A percentile compares a stretch with the other conserved stretches of the same genome.
These are phyloP conservation scores for Podaxis carcinomalis DNA, from an alignment of 768 basidiomycete genomes.

Conservation along the genomic window DNA sequence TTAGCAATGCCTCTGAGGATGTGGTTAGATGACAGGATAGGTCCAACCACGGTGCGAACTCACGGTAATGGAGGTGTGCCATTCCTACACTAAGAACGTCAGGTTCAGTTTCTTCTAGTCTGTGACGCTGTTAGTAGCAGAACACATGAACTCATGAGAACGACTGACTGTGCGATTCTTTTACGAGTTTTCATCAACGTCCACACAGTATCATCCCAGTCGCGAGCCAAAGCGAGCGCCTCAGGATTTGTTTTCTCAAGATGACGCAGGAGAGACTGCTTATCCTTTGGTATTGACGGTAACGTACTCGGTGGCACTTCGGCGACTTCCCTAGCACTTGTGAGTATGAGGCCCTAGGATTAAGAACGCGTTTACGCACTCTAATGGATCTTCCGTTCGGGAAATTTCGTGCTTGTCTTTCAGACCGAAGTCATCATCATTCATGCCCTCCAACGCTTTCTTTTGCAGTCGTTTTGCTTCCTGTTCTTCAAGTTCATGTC, in stretches of 20 bases:
- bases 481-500: constrained; percentile 81
- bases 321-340: constrained; percentile 26
- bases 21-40: neutral
- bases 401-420: constrained; percentile 49
- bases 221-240: constrained; percentile 73
- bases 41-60: constrained; percentile 25
- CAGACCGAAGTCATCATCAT: constrained; percentile 82
- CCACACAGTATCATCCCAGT: constrained; percentile 72
- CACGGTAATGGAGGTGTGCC: constrained; percentile 86
- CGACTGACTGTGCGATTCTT: constrained; percentile 51
- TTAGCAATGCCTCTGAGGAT: constrained; percentile 76
- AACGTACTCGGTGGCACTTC: constrained; percentile 33
- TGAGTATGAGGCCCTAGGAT: neutral
- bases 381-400: constrained; percentile 18
- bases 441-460: constrained; percentile 67
- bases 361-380: constrained; percentile 24
- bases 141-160: neutral
- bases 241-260: constrained; percentile 77
- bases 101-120: constrained; percentile 42
- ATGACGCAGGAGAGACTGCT: constrained; percentile 54
- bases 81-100: constrained; percentile 64
- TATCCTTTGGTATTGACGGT: constrained; percentile 48
- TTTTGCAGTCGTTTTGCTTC: constrained; percentile 78
- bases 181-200: constrained; percentile 47
- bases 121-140: constrained; percentile 21